These are phyloP conservation scores for Colletotrichum cordylinicola DNA, from an alignment of 2,329 filamentous ascomycete genomes.

Conservation along the genomic window DNA sequence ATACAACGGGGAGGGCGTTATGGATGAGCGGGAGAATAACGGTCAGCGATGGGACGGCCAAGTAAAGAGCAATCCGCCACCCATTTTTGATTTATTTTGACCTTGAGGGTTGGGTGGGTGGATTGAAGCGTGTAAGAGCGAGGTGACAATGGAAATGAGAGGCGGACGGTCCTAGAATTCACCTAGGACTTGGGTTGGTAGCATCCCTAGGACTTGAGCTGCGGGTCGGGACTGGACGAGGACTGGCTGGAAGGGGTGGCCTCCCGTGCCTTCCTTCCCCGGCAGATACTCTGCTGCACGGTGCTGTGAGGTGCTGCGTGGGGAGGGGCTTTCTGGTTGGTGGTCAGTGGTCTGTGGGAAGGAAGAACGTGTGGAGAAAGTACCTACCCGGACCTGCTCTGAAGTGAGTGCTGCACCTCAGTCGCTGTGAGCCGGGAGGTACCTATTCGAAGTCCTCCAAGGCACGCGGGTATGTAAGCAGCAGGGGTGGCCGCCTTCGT, in stretches of 20 bases:
- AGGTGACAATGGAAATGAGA: background rate
- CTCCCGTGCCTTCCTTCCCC: background rate
- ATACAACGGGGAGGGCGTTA: background rate
- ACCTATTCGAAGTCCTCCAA: background rate
- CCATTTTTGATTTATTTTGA: constrained; percentile 21
- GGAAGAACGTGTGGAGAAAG: background rate
- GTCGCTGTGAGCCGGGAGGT: background rate
- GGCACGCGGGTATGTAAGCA: background rate
- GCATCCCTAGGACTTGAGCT: constrained; percentile 16
- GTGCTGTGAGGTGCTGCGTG: background rate
- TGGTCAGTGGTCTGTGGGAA: background rate
- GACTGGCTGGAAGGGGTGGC: constrained; percentile 19
- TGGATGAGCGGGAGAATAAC: background rate
- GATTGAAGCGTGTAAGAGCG: background rate
- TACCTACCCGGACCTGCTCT: background rate
- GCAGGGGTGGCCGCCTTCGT: background rate
- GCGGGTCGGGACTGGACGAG: constrained; percentile 14
- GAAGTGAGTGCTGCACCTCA: background rate
- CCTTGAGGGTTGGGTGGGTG: constrained; percentile 5
- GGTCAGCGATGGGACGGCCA: constrained; percentile 1
- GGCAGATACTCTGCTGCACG: background rate
- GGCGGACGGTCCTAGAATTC: constrained; percentile 13
- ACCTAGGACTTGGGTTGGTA: constrained; percentile 10
- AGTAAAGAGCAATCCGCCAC: constrained; percentile 7
- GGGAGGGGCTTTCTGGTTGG: background rate